Percentiles rank a stretch among this genome's conserved stretches.
These are phyloP conservation scores for Camellia granthamiana DNA, from an alignment of 148 eudicot genomes.

Conservation along the genomic window DNA sequence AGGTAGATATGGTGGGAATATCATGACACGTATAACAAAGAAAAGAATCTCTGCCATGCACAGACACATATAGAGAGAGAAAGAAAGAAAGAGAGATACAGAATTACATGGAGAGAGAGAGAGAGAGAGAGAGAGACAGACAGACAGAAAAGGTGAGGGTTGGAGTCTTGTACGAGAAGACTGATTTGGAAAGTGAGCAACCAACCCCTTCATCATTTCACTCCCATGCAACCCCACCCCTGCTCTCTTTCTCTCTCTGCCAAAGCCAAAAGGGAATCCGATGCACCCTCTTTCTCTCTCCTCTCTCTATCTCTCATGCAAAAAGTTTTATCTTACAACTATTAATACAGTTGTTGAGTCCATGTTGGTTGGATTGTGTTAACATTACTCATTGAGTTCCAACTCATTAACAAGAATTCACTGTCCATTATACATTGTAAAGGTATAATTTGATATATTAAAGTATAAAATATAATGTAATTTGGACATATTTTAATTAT, in stretches of 20 bases:
- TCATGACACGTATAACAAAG: constrained; percentile 41
- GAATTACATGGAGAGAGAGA: not conserved
- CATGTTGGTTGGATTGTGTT: constrained; percentile 1
- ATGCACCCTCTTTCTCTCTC: constrained; percentile 17
- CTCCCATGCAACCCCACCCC: constrained; percentile 13
- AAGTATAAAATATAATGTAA: too few relatives aligned
- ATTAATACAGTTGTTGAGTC: not conserved
- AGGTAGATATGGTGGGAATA: constrained; percentile 32
- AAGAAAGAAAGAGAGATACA: not conserved
- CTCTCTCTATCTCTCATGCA: constrained; percentile 6
- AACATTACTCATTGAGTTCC: too few relatives aligned
- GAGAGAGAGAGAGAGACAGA: constrained; percentile 17
- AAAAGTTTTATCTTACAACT: not conserved
- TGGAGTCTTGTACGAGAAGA: constrained; percentile 70
- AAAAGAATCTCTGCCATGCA: constrained; percentile 32
- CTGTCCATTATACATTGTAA: too few relatives aligned
- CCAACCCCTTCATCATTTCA: constrained; percentile 23
- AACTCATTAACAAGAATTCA: too few relatives aligned
- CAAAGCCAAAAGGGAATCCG: constrained; percentile 17
- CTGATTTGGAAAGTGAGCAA: constrained; percentile 54
- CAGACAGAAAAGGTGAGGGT: constrained; percentile 55
- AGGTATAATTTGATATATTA: too few relatives aligned
- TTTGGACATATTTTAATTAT: too few relatives aligned
- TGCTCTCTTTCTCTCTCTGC: constrained; percentile 13
- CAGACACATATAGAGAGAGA: not conserved